Percentiles rank a stretch among this genome's conserved stretches.
Conservation (phyloP, 108 stramenopile species). For the Cylindrotheca closterium region DNA sequence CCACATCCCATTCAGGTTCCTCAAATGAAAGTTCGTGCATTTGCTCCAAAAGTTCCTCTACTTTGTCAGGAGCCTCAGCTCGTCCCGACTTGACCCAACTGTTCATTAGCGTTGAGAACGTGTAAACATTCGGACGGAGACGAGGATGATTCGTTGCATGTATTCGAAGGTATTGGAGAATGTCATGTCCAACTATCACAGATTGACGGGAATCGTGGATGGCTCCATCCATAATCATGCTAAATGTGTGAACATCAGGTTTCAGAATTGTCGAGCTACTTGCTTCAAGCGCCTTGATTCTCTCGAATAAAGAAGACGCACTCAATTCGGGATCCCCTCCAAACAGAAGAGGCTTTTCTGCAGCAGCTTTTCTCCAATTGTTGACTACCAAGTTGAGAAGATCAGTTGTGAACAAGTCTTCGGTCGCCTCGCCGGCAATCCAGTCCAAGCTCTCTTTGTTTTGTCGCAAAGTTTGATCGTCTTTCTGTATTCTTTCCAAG, state of each 20-base stretch:
- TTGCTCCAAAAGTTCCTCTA: slow-evolving; percentile 54
- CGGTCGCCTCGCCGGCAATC: neutral
- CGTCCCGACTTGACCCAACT: slow-evolving; percentile 60
- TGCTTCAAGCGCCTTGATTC: slow-evolving; percentile 8
- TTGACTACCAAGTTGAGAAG: slow-evolving; percentile 31
- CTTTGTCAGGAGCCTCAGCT: slow-evolving; percentile 51
- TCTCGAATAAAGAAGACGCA: slow-evolving; percentile 19
- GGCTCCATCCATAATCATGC: slow-evolving; percentile 34
- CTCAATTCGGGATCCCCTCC: neutral
- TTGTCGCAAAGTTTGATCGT: slow-evolving; percentile 12
- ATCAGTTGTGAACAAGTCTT: slow-evolving; percentile 21
- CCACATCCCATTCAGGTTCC: slow-evolving; percentile 30
- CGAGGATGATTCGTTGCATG: slow-evolving; percentile 5
- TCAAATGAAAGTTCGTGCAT: slow-evolving; percentile 50
- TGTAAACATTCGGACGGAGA: slow-evolving; percentile 36
- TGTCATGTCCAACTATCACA: slow-evolving; percentile 12
- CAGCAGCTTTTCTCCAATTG: slow-evolving; percentile 28
- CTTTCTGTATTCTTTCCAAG: slow-evolving; percentile 23
- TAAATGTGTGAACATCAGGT: slow-evolving; percentile 33
- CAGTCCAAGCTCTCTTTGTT: neutral
- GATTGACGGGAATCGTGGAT: slow-evolving; percentile 10
- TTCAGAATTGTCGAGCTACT: slow-evolving; percentile 9
- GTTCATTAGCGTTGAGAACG: slow-evolving; percentile 72
- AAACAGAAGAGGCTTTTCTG: neutral
- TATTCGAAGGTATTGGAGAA: slow-evolving; percentile 18